A percentile compares a stretch with the other conserved stretches of the same genome.
Evolutionary conservation across 2,329 filamentous ascomycete species (phyloP).

Genomic region (Hysterium pulicare): DNA sequence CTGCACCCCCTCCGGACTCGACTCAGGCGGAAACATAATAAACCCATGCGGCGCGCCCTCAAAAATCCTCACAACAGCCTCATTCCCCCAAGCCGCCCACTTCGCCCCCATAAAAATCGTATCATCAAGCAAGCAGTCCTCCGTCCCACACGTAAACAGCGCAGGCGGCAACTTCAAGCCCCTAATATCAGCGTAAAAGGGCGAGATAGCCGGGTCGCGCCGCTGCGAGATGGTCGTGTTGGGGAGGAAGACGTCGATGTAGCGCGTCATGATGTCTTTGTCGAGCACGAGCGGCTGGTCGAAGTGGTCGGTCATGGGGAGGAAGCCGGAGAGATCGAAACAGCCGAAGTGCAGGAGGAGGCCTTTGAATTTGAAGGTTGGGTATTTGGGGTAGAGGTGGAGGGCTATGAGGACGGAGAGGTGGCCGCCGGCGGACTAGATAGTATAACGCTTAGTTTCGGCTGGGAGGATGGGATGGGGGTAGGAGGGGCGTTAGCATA

Average conservation of each 20-base stretch:
- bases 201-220: conserved; percentile 46
- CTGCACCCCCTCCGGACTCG: conserved; percentile 34
- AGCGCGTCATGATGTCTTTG: conserved; percentile 45
- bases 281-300: conserved; percentile 45
- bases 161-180: conserved; percentile 47
- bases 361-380: conserved; percentile 44
- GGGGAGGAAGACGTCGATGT: conserved; percentile 46
- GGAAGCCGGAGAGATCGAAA: conserved; percentile 47
- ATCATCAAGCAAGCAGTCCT: conserved; percentile 53
- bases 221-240: conserved; percentile 39
- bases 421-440: conserved; percentile 51
- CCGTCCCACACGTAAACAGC: conserved; percentile 54
- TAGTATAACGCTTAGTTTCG: conserved; percentile 3
- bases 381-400: conserved; percentile 41
- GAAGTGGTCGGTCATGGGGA: conserved; percentile 40
- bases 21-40: conserved; percentile 39
- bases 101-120: conserved; percentile 53
- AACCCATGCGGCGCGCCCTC: conserved; percentile 56
- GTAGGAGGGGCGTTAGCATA: conserved; percentile 21
- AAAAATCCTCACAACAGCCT: conserved; percentile 52
- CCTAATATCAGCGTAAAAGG: conserved; percentile 47
- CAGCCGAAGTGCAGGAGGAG: conserved; percentile 54
- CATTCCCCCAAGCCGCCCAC: conserved; percentile 52
- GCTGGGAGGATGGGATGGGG: neutral
- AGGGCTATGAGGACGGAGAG: conserved; percentile 47